Evolutionary conservation across 176 grass and related monocot species (phyloP).

Genomic region (Eleusine indica): DNA sequence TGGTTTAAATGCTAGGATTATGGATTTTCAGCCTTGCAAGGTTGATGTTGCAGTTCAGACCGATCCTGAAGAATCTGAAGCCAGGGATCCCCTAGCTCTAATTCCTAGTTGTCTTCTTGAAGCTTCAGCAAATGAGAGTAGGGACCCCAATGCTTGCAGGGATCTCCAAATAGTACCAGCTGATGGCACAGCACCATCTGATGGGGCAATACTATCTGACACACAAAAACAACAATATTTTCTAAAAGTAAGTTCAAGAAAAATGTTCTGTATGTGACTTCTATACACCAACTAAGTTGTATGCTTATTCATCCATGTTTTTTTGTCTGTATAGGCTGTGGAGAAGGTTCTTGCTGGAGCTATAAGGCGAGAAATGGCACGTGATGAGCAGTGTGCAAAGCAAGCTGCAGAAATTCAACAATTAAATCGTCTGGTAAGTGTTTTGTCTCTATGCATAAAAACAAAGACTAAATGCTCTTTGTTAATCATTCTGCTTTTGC

Average conservation of each 20-base stretch:
- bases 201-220: constrained; percentile 47
- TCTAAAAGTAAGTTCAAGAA: constrained; percentile 61
- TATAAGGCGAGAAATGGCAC: constrained; percentile 94
- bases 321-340: constrained; percentile 67
- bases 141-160: constrained; percentile 48
- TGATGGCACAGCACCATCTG: constrained; percentile 51
- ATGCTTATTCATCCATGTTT: constrained; percentile 20
- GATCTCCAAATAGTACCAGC: constrained; percentile 64
- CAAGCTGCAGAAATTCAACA: constrained; percentile 88
- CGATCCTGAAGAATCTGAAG: constrained; percentile 57
- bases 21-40: constrained; percentile 71
- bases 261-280: background rate
- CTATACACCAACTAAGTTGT: background rate
- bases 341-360: constrained; percentile 89
- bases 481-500: constrained; percentile 41
- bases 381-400: constrained; percentile 79
- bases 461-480: constrained; percentile 6
- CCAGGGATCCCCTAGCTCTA: constrained; percentile 56
- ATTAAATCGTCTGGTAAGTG: constrained; percentile 81
- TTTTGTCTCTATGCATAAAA: constrained; percentile 21
- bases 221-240: constrained; percentile 62
- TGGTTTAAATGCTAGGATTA: constrained; percentile 66
- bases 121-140: constrained; percentile 49
- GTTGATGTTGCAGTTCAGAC: constrained; percentile 88
- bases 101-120: constrained; percentile 49